These are phyloP conservation scores for Cephaloascus fragrans DNA, from an alignment of 805 yeast genomes.

Conservation along the genomic window DNA sequence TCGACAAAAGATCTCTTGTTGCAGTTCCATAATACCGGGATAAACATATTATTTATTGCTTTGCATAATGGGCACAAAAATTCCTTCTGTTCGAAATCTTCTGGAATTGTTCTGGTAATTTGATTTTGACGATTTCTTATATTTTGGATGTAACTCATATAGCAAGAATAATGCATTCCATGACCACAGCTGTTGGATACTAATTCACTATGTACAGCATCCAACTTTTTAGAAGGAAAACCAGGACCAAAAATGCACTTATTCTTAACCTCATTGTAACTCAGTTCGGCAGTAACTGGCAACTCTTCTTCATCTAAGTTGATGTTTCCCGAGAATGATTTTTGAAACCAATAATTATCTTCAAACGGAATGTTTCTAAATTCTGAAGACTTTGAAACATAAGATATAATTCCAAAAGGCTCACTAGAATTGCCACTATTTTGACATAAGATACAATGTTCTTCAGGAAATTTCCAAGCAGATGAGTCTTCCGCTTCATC, in stretches of 20 bases:
- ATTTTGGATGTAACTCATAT: constrained; percentile 51
- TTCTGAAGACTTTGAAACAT: constrained; percentile 47
- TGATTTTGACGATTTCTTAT: constrained; percentile 51
- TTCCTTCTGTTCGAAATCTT: constrained; percentile 58
- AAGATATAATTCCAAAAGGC: constrained; percentile 67
- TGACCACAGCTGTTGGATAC: constrained; percentile 82
- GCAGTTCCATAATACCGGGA: constrained; percentile 60
- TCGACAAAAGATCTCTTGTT: constrained; percentile 26
- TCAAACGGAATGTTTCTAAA: constrained; percentile 57
- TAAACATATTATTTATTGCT: constrained; percentile 71
- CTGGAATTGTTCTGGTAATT: constrained; percentile 76
- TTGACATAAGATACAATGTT: constrained; percentile 74
- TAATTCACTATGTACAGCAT: constrained; percentile 28
- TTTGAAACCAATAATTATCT: constrained; percentile 54
- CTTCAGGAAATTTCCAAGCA: constrained; percentile 63
- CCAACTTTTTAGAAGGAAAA: constrained; percentile 32
- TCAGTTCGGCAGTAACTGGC: too few species aligned
- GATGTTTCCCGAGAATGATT: constrained; percentile 43
- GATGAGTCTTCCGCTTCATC: constrained; percentile 20
- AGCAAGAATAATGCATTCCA: constrained; percentile 82
- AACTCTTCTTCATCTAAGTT: constrained; percentile 26
- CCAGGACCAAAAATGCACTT: constrained; percentile 60
- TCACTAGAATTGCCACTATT: constrained; percentile 59
- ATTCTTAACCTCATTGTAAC: constrained; percentile 14
- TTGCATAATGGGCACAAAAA: constrained; percentile 89